A percentile compares a stretch with the other conserved stretches of the same genome.
These are phyloP conservation scores for Ceratobasidium sp. DNA, from an alignment of 1,284 basidiomycete species.

Conservation along the genomic window DNA sequence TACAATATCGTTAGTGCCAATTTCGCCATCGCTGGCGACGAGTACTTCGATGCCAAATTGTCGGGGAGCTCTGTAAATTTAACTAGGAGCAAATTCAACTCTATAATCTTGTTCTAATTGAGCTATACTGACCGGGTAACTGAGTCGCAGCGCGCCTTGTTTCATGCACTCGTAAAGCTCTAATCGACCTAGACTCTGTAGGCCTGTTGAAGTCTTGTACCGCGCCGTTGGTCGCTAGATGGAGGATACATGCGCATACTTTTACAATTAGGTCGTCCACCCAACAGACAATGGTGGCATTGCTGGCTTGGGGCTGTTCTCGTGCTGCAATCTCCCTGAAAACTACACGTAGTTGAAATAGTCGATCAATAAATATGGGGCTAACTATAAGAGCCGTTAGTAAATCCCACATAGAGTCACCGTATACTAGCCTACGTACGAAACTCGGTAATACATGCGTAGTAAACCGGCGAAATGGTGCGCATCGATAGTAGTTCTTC, in stretches of 20 bases:
- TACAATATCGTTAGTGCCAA: constrained; percentile 19
- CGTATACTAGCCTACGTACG: background rate
- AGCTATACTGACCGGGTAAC: constrained; percentile 1
- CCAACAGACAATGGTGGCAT: constrained; percentile 4
- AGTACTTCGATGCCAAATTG: constrained; percentile 4
- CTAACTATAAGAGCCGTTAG: background rate
- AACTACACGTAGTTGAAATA: constrained; percentile 12
- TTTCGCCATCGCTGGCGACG: constrained; percentile 8
- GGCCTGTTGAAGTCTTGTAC: constrained; percentile 24
- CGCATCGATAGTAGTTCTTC: background rate
- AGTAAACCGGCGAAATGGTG: background rate
- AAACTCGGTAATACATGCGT: background rate
- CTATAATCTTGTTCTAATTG: background rate
- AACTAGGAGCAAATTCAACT: background rate
- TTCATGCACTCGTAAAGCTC: constrained; percentile 12
- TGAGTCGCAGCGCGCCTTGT: constrained; percentile 20
- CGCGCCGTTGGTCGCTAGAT: constrained; percentile 24
- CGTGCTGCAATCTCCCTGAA: constrained; percentile 9
- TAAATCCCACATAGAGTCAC: background rate
- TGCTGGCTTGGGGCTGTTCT: background rate
- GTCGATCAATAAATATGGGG: background rate
- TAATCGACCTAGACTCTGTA: constrained; percentile 19
- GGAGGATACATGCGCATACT: constrained; percentile 37
- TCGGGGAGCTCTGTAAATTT: constrained; percentile 6
- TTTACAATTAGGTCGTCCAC: constrained; percentile 25